phyloP scores from a whole-genome alignment of 305 asterid species.

The Fraxinus ornus region DNA sequence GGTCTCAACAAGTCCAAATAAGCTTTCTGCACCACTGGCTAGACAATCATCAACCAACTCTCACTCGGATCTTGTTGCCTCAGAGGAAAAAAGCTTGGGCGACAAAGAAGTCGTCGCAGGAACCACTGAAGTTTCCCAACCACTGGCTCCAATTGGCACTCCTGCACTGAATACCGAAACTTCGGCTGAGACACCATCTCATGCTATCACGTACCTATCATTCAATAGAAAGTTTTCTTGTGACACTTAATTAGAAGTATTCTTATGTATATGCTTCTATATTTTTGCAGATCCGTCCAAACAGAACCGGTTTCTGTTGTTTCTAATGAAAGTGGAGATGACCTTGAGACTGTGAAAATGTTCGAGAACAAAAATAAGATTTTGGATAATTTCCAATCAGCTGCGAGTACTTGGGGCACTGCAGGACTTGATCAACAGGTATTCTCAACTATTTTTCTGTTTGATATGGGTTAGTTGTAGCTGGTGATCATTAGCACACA shows the following conservation, averaged over 20 bases:
- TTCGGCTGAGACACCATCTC: slow-evolving; percentile 38
- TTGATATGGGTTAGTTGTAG: slow-evolving; percentile 15
- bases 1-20: slow-evolving; percentile 47
- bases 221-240: slow-evolving; percentile 17
- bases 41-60: slow-evolving; percentile 41
- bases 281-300: slow-evolving; percentile 51
- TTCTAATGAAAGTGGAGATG: slow-evolving; percentile 42
- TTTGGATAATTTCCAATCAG: slow-evolving; percentile 33
- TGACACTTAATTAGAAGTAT: slow-evolving; percentile 15
- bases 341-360: slow-evolving; percentile 39
- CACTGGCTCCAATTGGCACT: slow-evolving; percentile 64
- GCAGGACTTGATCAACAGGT: slow-evolving; percentile 51
- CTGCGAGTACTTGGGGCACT: slow-evolving; percentile 45
- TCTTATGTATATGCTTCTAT: slow-evolving; percentile 21
- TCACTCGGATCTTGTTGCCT: slow-evolving; percentile 40
- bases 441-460: slow-evolving; percentile 10
- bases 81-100: slow-evolving; percentile 47
- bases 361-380: slow-evolving; percentile 66
- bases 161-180: slow-evolving; percentile 56
- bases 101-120: slow-evolving; percentile 49
- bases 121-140: slow-evolving; percentile 43
- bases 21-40: slow-evolving; percentile 35
- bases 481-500: neutral
- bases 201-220: slow-evolving; percentile 49
- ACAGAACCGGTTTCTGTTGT: slow-evolving; percentile 38